phyloP scores from a whole-genome alignment of 2,329 filamentous ascomycete species.

The Diaporthe vexans region DNA sequence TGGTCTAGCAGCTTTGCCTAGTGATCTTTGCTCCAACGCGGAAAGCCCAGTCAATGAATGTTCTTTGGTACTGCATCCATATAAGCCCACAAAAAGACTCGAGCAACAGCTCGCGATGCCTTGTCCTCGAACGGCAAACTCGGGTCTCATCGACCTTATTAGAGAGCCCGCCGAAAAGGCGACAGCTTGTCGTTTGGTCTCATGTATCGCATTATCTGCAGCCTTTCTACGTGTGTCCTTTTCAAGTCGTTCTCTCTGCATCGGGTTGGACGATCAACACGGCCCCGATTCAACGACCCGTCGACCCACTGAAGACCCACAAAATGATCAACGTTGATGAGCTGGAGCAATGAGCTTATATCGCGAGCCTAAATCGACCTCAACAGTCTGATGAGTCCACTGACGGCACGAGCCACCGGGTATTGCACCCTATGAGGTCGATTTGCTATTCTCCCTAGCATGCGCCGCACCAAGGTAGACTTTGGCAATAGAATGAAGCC shows the following conservation, averaged over 20 bases:
- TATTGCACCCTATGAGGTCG: neutral
- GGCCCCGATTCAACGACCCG: neutral
- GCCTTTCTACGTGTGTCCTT: neutral
- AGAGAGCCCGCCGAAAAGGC: neutral
- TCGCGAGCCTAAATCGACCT: constrained; percentile 14
- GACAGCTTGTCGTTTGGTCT: no score
- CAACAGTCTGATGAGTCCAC: neutral
- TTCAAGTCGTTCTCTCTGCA: neutral
- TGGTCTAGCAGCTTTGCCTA: neutral
- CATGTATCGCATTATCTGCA: neutral
- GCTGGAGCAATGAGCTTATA: constrained; percentile 22
- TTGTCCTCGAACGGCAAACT: neutral
- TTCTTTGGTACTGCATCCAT: neutral
- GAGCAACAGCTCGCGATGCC: no score
- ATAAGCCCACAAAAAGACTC: neutral
- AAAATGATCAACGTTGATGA: constrained; percentile 8
- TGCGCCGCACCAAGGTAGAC: no score
- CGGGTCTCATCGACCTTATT: no score
- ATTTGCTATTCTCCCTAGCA: neutral
- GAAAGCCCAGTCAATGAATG: neutral
- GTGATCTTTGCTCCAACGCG: neutral
- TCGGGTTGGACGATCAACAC: neutral
- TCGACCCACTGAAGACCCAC: constrained; percentile 23
- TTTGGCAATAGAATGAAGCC: neutral
- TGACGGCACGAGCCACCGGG: neutral